Evolutionary conservation across 1,284 basidiomycete species (phyloP), one percentile per base, ranked within the genome.

Genomic region (Trichosporon ovoides): DNA sequence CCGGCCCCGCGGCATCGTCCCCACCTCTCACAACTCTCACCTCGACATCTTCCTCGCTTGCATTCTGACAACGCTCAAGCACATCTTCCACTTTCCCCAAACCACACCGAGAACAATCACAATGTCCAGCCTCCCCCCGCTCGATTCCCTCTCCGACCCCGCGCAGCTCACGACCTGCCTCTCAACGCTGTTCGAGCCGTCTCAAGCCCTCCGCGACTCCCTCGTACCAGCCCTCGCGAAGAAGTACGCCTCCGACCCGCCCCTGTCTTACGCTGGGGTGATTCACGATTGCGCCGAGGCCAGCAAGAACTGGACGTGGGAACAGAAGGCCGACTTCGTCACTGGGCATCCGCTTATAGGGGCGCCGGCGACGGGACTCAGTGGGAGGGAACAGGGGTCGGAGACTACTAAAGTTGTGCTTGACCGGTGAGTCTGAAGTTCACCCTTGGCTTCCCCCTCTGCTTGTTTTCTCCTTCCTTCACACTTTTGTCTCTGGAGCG

Each of bases 341-440:
- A 82, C 81, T 2, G 89, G 86, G 1, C 92, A 95, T 77, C 92
- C 92, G 38, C 82, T 91, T 61, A 94, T 95, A 52, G 91, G 92
- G 24, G 89, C 90, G 75, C 84, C 85, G 31, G 65, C 63, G 18
- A 89, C 87, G 2, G 81, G 75, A 40, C 78, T 89, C 52, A 91
- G 88, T 73, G 83, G 84, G 20, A 84, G 82, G 49, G 91, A 95
- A 72, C 91, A 95, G 76, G 84, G 85, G 3, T 53, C 52, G 16
- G 19, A 60, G 59, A 74, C 76, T 13, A 63, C 68, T 4, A 46
- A 61, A 19, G 67, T 75, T 7, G 71, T 78, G 0, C 62, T 76
- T 11, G 64, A 64, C 19, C 63, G 74, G 74, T 75, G 37, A 53
- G 73, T 67, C 13, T n/a, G n/a, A n/a, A n/a, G n/a, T n/a, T n/a